Percentiles rank a stretch among this genome's conserved stretches.
Evolutionary conservation across 2,329 filamentous ascomycete genomes (phyloP).

Genomic region (Pezicula carpinea): DNA sequence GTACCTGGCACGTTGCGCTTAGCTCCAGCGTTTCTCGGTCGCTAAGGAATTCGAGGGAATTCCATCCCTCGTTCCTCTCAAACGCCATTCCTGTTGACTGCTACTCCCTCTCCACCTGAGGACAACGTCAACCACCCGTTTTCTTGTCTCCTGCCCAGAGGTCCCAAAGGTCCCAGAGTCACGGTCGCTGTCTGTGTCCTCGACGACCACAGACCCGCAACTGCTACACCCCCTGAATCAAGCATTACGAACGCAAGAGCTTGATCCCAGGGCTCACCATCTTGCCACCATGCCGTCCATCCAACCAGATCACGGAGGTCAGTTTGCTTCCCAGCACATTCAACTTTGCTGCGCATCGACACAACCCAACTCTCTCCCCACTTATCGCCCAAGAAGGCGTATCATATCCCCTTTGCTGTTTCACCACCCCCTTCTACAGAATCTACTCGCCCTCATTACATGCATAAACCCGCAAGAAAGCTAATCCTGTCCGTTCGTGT

Average conservation of each 20-base stretch:
- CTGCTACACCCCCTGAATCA: not conserved
- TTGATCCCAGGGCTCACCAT: slow-evolving; percentile 9
- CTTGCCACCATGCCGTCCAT: slow-evolving; percentile 24
- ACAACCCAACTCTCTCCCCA: slow-evolving; percentile 19
- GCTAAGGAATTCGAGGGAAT: slow-evolving; percentile 14
- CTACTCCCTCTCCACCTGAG: slow-evolving; percentile 3
- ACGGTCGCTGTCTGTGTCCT: not conserved
- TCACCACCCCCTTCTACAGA: slow-evolving; percentile 18
- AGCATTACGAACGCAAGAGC: slow-evolving; percentile 2
- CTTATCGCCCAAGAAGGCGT: slow-evolving; percentile 22
- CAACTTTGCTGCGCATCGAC: slow-evolving; percentile 19
- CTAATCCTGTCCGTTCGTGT: slow-evolving; percentile 20
- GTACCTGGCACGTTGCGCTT: not conserved
- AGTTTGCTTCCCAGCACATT: slow-evolving; percentile 14
- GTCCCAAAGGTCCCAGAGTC: no score
- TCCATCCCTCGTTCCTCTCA: slow-evolving; percentile 1
- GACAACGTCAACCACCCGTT: not conserved
- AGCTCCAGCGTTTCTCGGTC: slow-evolving; percentile 8
- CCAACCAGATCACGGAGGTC: slow-evolving; percentile 26
- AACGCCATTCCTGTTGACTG: not conserved
- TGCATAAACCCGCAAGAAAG: slow-evolving; percentile 26
- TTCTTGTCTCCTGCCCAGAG: not conserved
- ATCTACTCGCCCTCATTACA: slow-evolving; percentile 17
- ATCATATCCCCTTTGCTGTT: slow-evolving; percentile 27
- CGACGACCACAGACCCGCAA: not conserved